Conservation (phyloP, 208 protist species). For the Leishmania turanica region DNA sequence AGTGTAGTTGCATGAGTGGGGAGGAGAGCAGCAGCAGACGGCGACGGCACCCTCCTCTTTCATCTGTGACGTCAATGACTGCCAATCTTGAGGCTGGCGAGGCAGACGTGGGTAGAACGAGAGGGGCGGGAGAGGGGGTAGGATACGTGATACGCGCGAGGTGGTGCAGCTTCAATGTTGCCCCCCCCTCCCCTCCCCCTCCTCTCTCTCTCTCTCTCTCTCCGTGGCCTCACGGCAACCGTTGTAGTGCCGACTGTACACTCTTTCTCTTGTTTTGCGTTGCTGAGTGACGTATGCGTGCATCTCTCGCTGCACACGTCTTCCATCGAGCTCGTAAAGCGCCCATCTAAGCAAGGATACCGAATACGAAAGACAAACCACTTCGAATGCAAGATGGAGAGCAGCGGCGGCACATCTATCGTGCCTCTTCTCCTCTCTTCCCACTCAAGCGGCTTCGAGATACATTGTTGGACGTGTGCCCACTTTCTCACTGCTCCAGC, state of each 20-base stretch:
- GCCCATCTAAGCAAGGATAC: background rate
- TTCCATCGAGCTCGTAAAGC: background rate
- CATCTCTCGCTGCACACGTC: background rate
- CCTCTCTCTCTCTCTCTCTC: no score
- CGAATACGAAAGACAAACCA: no score
- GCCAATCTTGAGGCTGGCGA: background rate
- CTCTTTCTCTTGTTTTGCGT: background rate
- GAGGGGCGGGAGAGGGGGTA: background rate
- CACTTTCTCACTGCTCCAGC: constrained; percentile 38
- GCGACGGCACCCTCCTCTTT: background rate
- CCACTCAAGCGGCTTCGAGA: background rate
- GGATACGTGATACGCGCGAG: background rate
- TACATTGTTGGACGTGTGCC: background rate
- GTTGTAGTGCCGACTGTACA: background rate
- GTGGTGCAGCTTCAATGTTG: background rate
- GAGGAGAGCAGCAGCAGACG: background rate
- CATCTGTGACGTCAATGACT: background rate
- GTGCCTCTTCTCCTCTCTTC: no score
- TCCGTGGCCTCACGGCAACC: background rate
- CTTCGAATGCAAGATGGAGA: background rate
- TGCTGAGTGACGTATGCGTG: background rate
- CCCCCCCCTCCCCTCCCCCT: no score
- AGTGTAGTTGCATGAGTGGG: background rate
- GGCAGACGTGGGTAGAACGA: background rate
- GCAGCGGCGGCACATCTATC: background rate